Percentiles rank a stretch among this genome's conserved stretches.
Evolutionary conservation across 306 rosid species (phyloP).

Genomic region (Boehmeria nivea): DNA sequence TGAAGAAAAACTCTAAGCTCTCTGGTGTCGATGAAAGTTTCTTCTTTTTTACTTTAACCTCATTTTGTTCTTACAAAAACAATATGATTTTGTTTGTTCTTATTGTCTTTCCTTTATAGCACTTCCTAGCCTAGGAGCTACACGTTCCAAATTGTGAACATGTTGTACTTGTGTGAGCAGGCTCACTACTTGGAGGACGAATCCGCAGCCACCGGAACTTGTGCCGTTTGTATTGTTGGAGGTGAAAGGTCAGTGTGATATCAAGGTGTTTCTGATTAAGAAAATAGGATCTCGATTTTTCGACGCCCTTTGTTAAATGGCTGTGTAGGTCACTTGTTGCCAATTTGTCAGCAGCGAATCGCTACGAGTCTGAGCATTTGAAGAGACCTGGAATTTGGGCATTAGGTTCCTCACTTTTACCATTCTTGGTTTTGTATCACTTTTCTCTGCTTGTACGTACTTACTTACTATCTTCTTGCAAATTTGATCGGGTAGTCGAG

Average conservation of each 20-base stretch:
- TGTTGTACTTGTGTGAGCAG: slow-evolving; percentile 22
- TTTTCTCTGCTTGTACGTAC: background rate
- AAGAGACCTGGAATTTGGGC: slow-evolving; percentile 83
- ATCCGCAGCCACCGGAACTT: slow-evolving; percentile 74
- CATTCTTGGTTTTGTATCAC: background rate
- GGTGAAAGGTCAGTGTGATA: slow-evolving; percentile 64
- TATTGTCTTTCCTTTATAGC: background rate
- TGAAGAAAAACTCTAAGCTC: slow-evolving; percentile 54
- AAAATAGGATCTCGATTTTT: slow-evolving; percentile 33
- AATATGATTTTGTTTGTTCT: too few species aligned
- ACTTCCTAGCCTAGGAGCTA: background rate
- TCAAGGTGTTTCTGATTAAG: background rate
- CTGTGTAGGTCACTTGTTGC: too few species aligned
- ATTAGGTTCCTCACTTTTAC: slow-evolving; percentile 37
- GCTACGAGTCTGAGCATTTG: too few species aligned
- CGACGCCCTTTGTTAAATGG: slow-evolving; percentile 83
- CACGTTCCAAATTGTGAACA: background rate
- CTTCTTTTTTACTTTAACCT: slow-evolving; percentile 16
- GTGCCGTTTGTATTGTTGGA: slow-evolving; percentile 88
- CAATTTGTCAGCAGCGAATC: too few species aligned
- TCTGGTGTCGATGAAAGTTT: slow-evolving; percentile 75
- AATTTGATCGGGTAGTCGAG: slow-evolving; percentile 45
- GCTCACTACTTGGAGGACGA: slow-evolving; percentile 78
- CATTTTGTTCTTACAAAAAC: background rate
- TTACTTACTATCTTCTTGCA: background rate